Base-by-base conservation (phyloP, 352 stramenopile genomes). In the Pythium diclinum region DNA sequence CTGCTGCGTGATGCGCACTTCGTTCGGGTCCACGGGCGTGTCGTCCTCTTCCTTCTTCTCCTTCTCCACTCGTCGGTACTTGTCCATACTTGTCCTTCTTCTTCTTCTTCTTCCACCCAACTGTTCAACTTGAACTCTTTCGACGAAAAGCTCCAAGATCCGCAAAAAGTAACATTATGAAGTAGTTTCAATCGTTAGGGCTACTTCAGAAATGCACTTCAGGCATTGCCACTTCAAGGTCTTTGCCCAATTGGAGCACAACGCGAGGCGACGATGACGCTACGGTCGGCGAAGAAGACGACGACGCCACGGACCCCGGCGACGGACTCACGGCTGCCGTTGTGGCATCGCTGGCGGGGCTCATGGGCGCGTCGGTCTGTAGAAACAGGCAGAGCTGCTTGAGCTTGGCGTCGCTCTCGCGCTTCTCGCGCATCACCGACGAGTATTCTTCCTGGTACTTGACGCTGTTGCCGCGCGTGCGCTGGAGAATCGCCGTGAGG, bases 1-100 rank as follows among this genome's bases (percentile, higher is more conserved):
- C 64, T 87, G 77, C 59, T 92, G 81, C 44, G 86, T 95, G 72
- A 95, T 91, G 51, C 85, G 87, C 67, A 95, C 81, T 67, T 95
- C 85, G 54, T 90, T 91, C n/a, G 80, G 68, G 52, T 76, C 75
- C 19, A 77, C 77, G 1, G 73, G 59, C 49, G 63, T 23, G 21
- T 36, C 55, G 9, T 73, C 64, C 48, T 85, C 77, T 44, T 92
- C 78, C 11, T 78, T 65, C 6, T 67, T 65, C 17, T 77, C 77
- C 61, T 89, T 91, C 57, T 92, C 81, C 33, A 90, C 78, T 34
- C 86, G 83, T 7, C 77, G 79, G 70, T 95, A 95, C 74, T 95
- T 95, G 69, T 95, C 79, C 86, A 93, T 95, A 2, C 32, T 36
- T 19, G 38, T 28, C 17, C 56, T 95, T 3, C 32, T 36, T 19